A percentile compares a stretch with the other conserved stretches of the same genome.
Conservation (phyloP, 352 stramenopile genomes). For the Salisapilia sapeloensis region DNA sequence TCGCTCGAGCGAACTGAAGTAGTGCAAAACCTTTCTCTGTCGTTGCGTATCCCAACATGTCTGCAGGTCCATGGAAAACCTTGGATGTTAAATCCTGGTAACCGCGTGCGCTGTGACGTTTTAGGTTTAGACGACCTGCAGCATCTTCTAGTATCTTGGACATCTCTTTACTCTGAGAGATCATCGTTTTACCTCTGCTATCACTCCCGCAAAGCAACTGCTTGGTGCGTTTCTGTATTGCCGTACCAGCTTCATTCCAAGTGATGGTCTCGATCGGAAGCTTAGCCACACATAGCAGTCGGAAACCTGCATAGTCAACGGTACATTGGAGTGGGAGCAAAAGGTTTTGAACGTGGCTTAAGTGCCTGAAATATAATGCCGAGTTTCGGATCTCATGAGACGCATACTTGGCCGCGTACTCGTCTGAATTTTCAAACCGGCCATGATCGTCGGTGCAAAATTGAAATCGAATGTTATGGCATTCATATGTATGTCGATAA, state of each 20-base stretch:
- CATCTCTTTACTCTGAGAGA: conserved; percentile 63
- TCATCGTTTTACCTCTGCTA: conserved; percentile 68
- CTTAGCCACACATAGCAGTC: conserved; percentile 73
- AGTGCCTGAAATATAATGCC: conserved; percentile 42
- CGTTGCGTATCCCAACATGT: conserved; percentile 68
- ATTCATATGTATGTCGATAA: conserved; percentile 58
- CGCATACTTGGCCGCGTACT: conserved; percentile 72
- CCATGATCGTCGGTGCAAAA: conserved; percentile 83
- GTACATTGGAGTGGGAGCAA: conserved; percentile 57
- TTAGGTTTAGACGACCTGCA: conserved; percentile 64
- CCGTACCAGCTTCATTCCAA: conserved; percentile 39
- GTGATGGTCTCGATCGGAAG: conserved; percentile 57
- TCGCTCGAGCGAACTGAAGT: conserved; percentile 69
- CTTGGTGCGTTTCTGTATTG: conserved; percentile 35
- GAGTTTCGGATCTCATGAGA: conserved; percentile 72
- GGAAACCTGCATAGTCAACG: conserved; percentile 81
- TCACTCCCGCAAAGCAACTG: conserved; percentile 79
- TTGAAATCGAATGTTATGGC: conserved; percentile 81
- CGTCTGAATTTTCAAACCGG: conserved; percentile 80
- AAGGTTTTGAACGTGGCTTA: conserved; percentile 19
- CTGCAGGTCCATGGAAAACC: conserved; percentile 50
- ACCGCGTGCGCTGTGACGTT: conserved; percentile 64
- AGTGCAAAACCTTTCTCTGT: conserved; percentile 37
- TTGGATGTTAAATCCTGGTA: conserved; percentile 80
- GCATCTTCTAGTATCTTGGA: conserved; percentile 44